Evolutionary conservation across 345 rosid species (phyloP).

Genomic region (Abelmoschus esculentus): DNA sequence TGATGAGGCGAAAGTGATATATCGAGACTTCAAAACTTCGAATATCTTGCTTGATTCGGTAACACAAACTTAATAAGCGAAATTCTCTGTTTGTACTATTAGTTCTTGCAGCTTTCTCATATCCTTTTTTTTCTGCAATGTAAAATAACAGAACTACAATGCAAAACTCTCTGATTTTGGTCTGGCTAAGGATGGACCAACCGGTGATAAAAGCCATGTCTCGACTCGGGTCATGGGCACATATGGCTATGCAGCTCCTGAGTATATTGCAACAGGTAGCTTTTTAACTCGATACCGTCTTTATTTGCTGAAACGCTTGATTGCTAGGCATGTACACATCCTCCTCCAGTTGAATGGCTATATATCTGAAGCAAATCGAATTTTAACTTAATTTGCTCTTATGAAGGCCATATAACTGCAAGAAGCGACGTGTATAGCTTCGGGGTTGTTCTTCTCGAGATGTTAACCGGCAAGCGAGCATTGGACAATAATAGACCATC

Average conservation of each 20-base stretch:
- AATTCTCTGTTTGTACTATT: slow-evolving; percentile 1
- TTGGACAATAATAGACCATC: slow-evolving; percentile 76
- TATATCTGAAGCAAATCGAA: background rate
- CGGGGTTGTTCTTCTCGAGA: slow-evolving; percentile 86
- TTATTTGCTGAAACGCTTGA: background rate
- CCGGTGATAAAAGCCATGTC: slow-evolving; percentile 67
- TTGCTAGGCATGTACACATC: background rate
- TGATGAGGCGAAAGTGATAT: slow-evolving; percentile 72
- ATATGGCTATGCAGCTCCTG: slow-evolving; percentile 85
- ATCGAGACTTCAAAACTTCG: slow-evolving; percentile 84
- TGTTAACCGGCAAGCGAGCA: slow-evolving; percentile 75
- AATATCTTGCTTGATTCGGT: slow-evolving; percentile 84
- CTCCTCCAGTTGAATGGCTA: background rate
- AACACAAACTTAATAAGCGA: background rate
- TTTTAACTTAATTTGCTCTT: background rate
- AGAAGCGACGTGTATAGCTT: slow-evolving; percentile 86
- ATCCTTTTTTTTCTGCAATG: background rate
- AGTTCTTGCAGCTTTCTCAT: background rate
- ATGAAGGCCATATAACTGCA: slow-evolving; percentile 62
- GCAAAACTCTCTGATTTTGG: slow-evolving; percentile 95
- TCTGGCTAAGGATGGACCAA: slow-evolving; percentile 89
- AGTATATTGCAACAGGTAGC: slow-evolving; percentile 55
- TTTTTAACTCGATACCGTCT: background rate
- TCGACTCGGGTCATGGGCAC: slow-evolving; percentile 96
- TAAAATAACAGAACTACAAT: slow-evolving; percentile 45